Evolutionary conservation across 305 asterid species (phyloP), one percentile per base, ranked within the genome.

Genomic region (Stenogyne calaminthoides): DNA sequence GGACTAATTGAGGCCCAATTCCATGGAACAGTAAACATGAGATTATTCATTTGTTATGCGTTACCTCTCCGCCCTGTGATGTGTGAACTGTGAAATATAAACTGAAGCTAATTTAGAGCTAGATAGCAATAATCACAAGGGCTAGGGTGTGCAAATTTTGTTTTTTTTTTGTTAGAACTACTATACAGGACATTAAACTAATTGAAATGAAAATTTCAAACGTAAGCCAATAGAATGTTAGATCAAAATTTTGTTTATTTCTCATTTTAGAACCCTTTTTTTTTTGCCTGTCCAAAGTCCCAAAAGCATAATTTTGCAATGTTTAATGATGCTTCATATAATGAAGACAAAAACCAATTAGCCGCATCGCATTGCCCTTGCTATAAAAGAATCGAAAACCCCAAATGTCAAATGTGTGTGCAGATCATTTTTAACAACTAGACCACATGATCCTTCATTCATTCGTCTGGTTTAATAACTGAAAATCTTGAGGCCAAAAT

Each of bases 321-420:
- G 42, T 55, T 56, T 36, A 57, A 57, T 52, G 61, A 71, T 71
- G 69, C 62, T 71, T 60, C 62, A 72, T 32, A 34, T 61, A 19
- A 18, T 37, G 40, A 58, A 62, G 76, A 72, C 70, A 62, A 72
- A 6, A 34, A 47, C 62, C 63, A 19, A 0, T 36, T 18, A 51
- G 76, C 76, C 76, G 56, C 76, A 37, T 63, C 64, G 20, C 76
- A 62, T 72, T 51, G 70, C 44, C 70, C 69, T 47, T 49, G 15
- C 18, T 9, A 29, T 5, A 60, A 29, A 29, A 9, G 20, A 71
- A 47, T 16, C 6, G 2, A 32, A 29, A 71, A 46, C 18, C 9
- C 61, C 14, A 46, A 59, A 54, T 36, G 52, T 22, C n/a, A 57
- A 22, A 11, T 59, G n/a, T 71, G 18, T 32, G 20, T 4, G 51